Evolutionary conservation across 345 rosid genomes (phyloP).

Genomic region (Cochlearia excelsa): DNA sequence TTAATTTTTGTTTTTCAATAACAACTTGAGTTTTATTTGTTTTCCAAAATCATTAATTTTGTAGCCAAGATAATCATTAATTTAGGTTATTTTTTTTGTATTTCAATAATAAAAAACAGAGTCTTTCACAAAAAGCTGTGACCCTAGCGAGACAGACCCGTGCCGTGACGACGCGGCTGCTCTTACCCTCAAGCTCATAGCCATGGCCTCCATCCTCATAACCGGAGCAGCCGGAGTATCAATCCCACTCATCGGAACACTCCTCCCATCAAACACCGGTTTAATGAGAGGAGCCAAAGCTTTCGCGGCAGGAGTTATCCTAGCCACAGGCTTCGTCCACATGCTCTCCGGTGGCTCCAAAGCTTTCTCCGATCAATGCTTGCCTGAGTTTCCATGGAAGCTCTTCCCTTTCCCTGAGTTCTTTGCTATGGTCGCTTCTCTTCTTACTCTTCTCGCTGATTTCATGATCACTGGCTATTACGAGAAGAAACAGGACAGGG

Average conservation of each 20-base stretch:
- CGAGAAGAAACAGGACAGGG: slow-evolving; percentile 82
- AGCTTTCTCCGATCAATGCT: slow-evolving; percentile 61
- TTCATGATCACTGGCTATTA: slow-evolving; percentile 85
- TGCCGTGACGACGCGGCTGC: slow-evolving; percentile 70
- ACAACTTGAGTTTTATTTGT: neutral
- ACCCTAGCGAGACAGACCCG: slow-evolving; percentile 41
- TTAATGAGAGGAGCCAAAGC: slow-evolving; percentile 81
- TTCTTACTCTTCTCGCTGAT: slow-evolving; percentile 72
- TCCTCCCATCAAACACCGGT: slow-evolving; percentile 60
- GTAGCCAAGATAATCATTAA: no score
- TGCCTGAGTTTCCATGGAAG: slow-evolving; percentile 71
- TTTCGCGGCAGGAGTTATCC: slow-evolving; percentile 89
- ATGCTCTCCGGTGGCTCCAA: slow-evolving; percentile 68
- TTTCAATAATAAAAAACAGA: slow-evolving; percentile 24
- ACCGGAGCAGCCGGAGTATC: slow-evolving; percentile 66
- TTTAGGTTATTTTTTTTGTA: no score
- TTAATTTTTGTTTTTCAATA: no score
- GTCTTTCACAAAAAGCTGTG: slow-evolving; percentile 42
- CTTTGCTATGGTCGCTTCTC: slow-evolving; percentile 78
- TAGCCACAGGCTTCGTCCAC: slow-evolving; percentile 94
- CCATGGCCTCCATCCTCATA: slow-evolving; percentile 67
- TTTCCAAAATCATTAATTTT: no score
- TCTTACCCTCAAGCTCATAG: slow-evolving; percentile 55
- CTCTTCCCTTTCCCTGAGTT: slow-evolving; percentile 84
- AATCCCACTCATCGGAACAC: slow-evolving; percentile 66